Base-by-base conservation (phyloP, 2,329 filamentous ascomycete species). In the Colletotrichum destructivum region DNA sequence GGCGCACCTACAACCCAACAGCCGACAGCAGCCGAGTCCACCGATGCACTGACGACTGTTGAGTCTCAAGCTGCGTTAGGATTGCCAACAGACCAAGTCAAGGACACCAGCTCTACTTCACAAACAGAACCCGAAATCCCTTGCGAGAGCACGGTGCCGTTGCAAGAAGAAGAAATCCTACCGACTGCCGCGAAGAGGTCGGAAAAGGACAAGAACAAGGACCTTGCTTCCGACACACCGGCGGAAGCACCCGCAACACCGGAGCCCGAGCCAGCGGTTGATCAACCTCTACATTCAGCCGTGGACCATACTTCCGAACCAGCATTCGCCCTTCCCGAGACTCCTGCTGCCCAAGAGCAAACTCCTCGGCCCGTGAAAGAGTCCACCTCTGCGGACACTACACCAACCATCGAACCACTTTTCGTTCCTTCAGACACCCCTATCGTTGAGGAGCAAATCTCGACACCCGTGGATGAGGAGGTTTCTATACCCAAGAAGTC, bases 121-220 rank as follows among this genome's bases (percentile, higher is more conserved):
- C 49, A 56, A 11, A 15, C 44, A 7, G 26, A 49, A n/a, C 42
- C 59, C 55, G 62, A 71, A 68, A 42, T 65, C 57, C 64, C 64
- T 62, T 63, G 74, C 11, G 77, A 78, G 12, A 46, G 68, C 46
- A 55, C 66, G 15, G n/a, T 64, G 62, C 23, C 66, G n/a, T 18
- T 40, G 56, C 60, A 60, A 3, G 73, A 76, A 42, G 75, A 76
- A n/a, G 75, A 78, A 56, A 62, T 68, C 11, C 69, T 18, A 7
- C 42, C 75, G 4, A 35, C 64, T 7, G 21, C 67, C 21, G 65
- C 70, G 47, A 79, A 79, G 75, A 81, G 79, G 71, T 76, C 71
- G 63, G 80, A 81, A 64, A 82, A 81, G 69, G 75, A 76, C 54
- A 80, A 81, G 23, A 23, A 23, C 2, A 75, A 77, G 15, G 55